phyloP scores from a whole-genome alignment of 768 basidiomycete genomes.

The Boletus huronensis region DNA sequence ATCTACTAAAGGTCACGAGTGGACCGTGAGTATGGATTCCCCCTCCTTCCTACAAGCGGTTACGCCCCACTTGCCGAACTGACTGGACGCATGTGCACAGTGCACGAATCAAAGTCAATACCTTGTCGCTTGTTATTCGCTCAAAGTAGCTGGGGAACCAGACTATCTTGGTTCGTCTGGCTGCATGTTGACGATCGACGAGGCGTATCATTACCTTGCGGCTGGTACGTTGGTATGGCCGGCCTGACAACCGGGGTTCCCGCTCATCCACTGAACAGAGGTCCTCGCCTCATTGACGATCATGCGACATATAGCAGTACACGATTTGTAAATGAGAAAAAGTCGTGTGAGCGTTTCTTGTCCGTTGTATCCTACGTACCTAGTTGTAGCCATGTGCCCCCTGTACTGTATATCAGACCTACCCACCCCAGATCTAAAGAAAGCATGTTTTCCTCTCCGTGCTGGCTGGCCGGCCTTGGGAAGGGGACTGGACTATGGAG shows the following conservation, averaged over 20 bases:
- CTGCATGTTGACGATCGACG: slow-evolving; percentile 61
- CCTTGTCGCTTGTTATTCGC: slow-evolving; percentile 57
- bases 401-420: slow-evolving; percentile 13
- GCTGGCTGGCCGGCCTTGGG: neutral
- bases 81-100: slow-evolving; percentile 31
- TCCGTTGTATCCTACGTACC: slow-evolving; percentile 9
- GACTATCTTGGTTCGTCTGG: slow-evolving; percentile 54
- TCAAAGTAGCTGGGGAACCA: slow-evolving; percentile 54
- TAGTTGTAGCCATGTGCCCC: slow-evolving; percentile 8
- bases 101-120: slow-evolving; percentile 52
- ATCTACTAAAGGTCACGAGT: slow-evolving; percentile 50
- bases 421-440: neutral
- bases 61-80: neutral
- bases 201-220: slow-evolving; percentile 52
- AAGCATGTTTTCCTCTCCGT: neutral
- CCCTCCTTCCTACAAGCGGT: neutral
- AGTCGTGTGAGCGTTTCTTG: neutral
- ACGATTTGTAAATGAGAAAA: slow-evolving; percentile 36
- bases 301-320: slow-evolving; percentile 57
- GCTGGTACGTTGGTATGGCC: slow-evolving; percentile 41
- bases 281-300: slow-evolving; percentile 58
- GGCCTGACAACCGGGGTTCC: slow-evolving; percentile 6
- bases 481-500: neutral
- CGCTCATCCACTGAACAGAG: slow-evolving; percentile 37
- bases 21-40: slow-evolving; percentile 50